phyloP scores from a whole-genome alignment of 306 rosid species.

The Acacia melanoxylon region DNA sequence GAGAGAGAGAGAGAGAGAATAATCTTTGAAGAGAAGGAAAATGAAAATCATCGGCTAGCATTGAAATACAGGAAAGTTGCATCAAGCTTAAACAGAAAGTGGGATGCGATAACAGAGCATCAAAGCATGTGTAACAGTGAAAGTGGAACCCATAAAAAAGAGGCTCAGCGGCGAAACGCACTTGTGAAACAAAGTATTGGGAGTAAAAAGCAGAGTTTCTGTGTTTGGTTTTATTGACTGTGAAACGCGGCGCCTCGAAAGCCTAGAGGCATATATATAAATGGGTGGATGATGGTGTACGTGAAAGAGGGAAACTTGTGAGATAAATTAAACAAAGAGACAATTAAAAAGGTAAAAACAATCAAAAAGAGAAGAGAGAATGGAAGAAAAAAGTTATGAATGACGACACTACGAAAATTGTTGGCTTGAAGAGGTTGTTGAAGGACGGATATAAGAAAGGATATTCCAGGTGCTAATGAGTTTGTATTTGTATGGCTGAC shows the following conservation, averaged over 20 bases:
- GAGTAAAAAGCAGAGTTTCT: not conserved
- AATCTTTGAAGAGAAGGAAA: slow-evolving; percentile 10
- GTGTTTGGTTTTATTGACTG: not conserved
- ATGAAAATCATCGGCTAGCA: slow-evolving; percentile 39
- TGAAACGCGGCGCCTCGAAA: slow-evolving; percentile 44
- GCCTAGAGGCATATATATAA: not conserved
- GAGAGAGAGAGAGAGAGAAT: slow-evolving; percentile 30
- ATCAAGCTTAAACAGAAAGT: slow-evolving; percentile 37
- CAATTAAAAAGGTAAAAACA: not conserved
- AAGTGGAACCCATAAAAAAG: slow-evolving; percentile 42
- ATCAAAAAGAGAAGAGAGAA: not conserved
- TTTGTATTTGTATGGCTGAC: not conserved
- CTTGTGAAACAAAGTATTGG: not conserved
- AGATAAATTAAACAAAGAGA: not conserved
- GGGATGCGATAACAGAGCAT: slow-evolving; percentile 46
- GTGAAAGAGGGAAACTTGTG: not conserved
- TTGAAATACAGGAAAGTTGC: slow-evolving; percentile 26
- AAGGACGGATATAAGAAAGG: slow-evolving; percentile 29
- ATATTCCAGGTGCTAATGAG: slow-evolving; percentile 34
- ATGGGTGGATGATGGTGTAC: slow-evolving; percentile 13
- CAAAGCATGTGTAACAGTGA: slow-evolving; percentile 41
- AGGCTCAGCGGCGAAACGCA: slow-evolving; percentile 31
- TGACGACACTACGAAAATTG: not conserved
- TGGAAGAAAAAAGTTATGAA: slow-evolving; percentile 16
- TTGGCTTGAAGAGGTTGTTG: not conserved